Conservation (phyloP, 2,329 filamentous ascomycete species). For the Colletotrichum sp. region DNA sequence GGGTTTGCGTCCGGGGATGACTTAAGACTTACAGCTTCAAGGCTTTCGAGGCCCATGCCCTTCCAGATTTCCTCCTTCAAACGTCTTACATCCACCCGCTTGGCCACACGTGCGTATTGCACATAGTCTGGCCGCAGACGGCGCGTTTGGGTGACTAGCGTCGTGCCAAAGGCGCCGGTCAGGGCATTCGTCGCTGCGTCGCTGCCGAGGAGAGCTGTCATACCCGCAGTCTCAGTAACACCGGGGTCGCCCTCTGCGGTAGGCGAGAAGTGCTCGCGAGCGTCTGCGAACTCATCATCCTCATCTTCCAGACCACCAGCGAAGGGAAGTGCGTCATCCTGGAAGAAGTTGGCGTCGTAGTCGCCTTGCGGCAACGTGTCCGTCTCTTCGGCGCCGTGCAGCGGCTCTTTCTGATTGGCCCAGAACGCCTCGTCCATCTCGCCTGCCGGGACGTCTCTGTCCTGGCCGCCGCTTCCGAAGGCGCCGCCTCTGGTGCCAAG, state of each 20-base stretch:
- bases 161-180: slow-evolving; percentile 64
- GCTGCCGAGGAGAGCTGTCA: slow-evolving; percentile 55
- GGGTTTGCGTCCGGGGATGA: background rate
- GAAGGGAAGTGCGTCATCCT: slow-evolving; percentile 80
- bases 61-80: slow-evolving; percentile 76
- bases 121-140: slow-evolving; percentile 71
- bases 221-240: slow-evolving; percentile 49
- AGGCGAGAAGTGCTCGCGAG: slow-evolving; percentile 79
- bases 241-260: slow-evolving; percentile 56
- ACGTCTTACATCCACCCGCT: slow-evolving; percentile 73
- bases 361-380: slow-evolving; percentile 70
- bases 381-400: slow-evolving; percentile 51
- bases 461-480: slow-evolving; percentile 45
- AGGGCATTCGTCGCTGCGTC: slow-evolving; percentile 53
- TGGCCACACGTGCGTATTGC: slow-evolving; percentile 72
- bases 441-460: slow-evolving; percentile 65
- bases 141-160: slow-evolving; percentile 68
- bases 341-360: slow-evolving; percentile 98
- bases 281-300: slow-evolving; percentile 82
- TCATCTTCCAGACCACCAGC: slow-evolving; percentile 62
- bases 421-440: slow-evolving; percentile 97
- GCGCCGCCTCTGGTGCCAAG: slow-evolving; percentile 47
- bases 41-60: slow-evolving; percentile 61
- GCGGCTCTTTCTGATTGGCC: slow-evolving; percentile 72
- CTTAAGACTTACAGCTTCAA: slow-evolving; percentile 40